These are phyloP conservation scores for Backusella tuberculispora DNA, from an alignment of 192 early-diverging fungal genomes.

Conservation along the genomic window DNA sequence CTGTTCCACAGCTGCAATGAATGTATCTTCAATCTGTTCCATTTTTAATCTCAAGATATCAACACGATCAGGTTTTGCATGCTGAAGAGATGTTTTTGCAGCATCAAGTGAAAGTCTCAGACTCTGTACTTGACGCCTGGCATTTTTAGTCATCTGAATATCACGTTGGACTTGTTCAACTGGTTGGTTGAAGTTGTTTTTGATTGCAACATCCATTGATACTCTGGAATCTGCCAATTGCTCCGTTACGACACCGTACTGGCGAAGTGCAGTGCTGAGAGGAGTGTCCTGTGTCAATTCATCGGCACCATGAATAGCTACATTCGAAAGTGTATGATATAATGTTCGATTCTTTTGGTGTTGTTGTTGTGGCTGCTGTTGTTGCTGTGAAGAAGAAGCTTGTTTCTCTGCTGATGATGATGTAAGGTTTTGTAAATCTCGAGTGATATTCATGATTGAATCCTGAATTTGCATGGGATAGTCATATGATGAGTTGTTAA, in stretches of 20 bases:
- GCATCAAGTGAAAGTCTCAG: neutral
- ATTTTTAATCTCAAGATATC: neutral
- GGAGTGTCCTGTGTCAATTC: neutral
- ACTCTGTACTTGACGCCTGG: neutral
- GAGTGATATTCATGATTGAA: neutral
- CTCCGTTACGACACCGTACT: neutral
- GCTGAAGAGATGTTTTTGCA: neutral
- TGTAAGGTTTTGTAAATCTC: slow-evolving; percentile 3
- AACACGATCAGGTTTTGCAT: slow-evolving; percentile 6
- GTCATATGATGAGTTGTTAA: slow-evolving; percentile 4
- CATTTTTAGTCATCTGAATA: neutral
- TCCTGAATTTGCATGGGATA: slow-evolving; percentile 11
- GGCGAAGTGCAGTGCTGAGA: neutral
- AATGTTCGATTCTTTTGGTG: neutral
- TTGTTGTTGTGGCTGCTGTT: neutral
- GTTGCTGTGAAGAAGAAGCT: neutral
- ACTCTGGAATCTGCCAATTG: neutral
- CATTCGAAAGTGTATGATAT: neutral
- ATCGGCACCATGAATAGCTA: neutral
- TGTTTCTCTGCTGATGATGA: slow-evolving; percentile 1
- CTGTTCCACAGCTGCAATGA: neutral
- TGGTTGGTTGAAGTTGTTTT: neutral
- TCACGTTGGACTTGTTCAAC: neutral
- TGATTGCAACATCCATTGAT: neutral
- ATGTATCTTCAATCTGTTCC: neutral